These are phyloP conservation scores for Sarocladium kiliense DNA, from an alignment of 2,329 filamentous ascomycete genomes.

Conservation along the genomic window DNA sequence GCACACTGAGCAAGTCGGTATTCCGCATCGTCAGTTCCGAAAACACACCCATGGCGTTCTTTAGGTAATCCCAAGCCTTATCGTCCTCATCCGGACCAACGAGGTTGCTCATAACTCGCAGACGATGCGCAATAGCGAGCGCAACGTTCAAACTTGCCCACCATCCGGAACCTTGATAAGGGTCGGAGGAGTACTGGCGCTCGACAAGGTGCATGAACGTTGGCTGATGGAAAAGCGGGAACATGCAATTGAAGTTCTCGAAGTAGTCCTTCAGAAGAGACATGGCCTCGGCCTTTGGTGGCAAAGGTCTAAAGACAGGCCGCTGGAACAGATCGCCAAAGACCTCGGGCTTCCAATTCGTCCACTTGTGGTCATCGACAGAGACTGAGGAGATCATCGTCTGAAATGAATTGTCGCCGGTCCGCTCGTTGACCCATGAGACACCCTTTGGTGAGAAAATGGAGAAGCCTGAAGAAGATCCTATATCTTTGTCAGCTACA, in stretches of 20 bases:
- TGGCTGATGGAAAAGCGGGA: slow-evolving; percentile 93
- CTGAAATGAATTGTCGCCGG: slow-evolving; percentile 91
- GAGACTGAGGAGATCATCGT: slow-evolving; percentile 91
- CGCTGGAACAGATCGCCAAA: slow-evolving; percentile 89
- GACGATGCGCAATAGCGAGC: slow-evolving; percentile 84
- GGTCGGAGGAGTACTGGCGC: slow-evolving; percentile 85
- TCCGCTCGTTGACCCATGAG: slow-evolving; percentile 97
- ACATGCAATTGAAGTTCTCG: slow-evolving; percentile 98
- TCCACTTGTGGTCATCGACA: slow-evolving; percentile 91
- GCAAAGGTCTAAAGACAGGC: slow-evolving; percentile 76
- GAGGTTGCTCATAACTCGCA: slow-evolving; percentile 93
- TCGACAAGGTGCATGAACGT: slow-evolving; percentile 98
- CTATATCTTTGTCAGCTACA: slow-evolving; percentile 37
- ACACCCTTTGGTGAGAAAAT: slow-evolving; percentile 98
- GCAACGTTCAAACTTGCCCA: slow-evolving; percentile 96
- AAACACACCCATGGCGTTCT: slow-evolving; percentile 92
- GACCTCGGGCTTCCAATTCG: slow-evolving; percentile 96
- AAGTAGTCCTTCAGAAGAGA: slow-evolving; percentile 92
- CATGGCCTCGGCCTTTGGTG: slow-evolving; percentile 79
- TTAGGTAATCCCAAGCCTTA: slow-evolving; percentile 91
- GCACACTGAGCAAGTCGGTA: slow-evolving; percentile 89
- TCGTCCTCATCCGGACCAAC: slow-evolving; percentile 88
- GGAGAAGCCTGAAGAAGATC: slow-evolving; percentile 94
- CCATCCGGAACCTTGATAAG: slow-evolving; percentile 94
- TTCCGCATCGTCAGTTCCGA: slow-evolving; percentile 93